phyloP scores from a whole-genome alignment of 2,329 filamentous ascomycete genomes.

The Diaporthe ampelina region DNA sequence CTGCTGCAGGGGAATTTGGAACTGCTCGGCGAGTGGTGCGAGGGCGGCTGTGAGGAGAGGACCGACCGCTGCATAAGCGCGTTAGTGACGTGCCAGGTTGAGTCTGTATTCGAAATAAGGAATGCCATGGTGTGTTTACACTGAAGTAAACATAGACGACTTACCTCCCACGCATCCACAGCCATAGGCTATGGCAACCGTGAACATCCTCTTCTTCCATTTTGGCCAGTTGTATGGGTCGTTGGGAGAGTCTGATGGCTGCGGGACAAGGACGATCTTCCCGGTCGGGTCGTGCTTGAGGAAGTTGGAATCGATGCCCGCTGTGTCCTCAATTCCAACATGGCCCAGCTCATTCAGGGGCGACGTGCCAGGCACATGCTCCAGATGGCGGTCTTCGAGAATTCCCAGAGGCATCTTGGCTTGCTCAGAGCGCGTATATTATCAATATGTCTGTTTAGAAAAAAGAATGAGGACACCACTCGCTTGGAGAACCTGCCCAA shows the following conservation, averaged over 20 bases:
- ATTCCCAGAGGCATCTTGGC: slow-evolving; percentile 47
- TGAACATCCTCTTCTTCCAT: slow-evolving; percentile 52
- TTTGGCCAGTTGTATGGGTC: slow-evolving; percentile 63
- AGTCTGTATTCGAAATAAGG: neutral
- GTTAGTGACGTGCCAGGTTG: slow-evolving; percentile 18
- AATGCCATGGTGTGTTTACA: too few species aligned
- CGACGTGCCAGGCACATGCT: slow-evolving; percentile 48
- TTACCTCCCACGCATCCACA: slow-evolving; percentile 58
- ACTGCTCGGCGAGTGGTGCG: slow-evolving; percentile 51
- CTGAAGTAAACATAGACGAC: neutral
- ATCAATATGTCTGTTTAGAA: neutral
- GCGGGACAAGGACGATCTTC: slow-evolving; percentile 63
- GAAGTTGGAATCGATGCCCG: slow-evolving; percentile 41
- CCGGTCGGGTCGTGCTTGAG: slow-evolving; percentile 48
- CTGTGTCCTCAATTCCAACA: slow-evolving; percentile 40
- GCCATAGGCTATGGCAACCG: slow-evolving; percentile 54
- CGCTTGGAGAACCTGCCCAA: neutral
- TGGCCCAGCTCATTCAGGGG: slow-evolving; percentile 46
- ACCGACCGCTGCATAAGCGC: slow-evolving; percentile 49
- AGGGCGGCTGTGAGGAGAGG: slow-evolving; percentile 55
- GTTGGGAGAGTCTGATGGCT: slow-evolving; percentile 61
- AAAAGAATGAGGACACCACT: neutral
- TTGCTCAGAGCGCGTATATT: neutral
- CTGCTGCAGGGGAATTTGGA: slow-evolving; percentile 48
- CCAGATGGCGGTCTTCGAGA: slow-evolving; percentile 45